phyloP scores from a whole-genome alignment of 2,329 filamentous ascomycete species.

The Chaetomiaceae sp. region DNA sequence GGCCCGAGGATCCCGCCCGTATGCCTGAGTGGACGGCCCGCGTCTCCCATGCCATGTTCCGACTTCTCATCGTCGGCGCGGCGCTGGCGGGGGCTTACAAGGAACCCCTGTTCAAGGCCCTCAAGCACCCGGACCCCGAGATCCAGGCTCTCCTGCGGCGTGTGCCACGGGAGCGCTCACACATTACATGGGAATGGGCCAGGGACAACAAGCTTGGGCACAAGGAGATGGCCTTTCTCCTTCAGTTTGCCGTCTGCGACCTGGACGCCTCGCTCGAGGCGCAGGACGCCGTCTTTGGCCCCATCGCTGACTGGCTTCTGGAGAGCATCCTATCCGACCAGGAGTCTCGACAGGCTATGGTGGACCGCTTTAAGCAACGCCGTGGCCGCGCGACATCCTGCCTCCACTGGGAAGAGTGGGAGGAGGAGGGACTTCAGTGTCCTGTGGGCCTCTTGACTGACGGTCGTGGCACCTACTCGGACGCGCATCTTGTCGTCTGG shows the following conservation, averaged over 20 bases:
- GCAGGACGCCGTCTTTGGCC: slow-evolving; percentile 3
- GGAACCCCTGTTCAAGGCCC: slow-evolving; percentile 5
- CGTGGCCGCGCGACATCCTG: neutral
- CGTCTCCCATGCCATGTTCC: neutral
- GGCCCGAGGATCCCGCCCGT: neutral
- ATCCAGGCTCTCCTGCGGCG: neutral
- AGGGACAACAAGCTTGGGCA: neutral
- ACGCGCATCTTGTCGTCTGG: slow-evolving; percentile 7
- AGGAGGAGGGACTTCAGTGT: neutral
- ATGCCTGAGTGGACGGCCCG: neutral
- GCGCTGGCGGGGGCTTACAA: slow-evolving; percentile 8
- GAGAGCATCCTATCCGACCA: slow-evolving; percentile 5
- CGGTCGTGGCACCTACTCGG: neutral
- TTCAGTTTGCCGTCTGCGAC: slow-evolving; percentile 2
- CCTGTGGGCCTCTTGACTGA: neutral
- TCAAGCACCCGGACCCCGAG: neutral
- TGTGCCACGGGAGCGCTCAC: too few relatives aligned
- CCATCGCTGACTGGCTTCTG: slow-evolving; percentile 1
- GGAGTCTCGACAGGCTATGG: neutral
- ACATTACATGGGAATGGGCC: too few relatives aligned
- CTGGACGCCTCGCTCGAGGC: neutral
- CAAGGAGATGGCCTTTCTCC: neutral
- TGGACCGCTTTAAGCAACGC: neutral
- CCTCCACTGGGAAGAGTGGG: neutral
- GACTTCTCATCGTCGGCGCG: slow-evolving; percentile 4